phyloP scores from a whole-genome alignment of 306 rosid genomes.

The Vachellia collinsii region DNA sequence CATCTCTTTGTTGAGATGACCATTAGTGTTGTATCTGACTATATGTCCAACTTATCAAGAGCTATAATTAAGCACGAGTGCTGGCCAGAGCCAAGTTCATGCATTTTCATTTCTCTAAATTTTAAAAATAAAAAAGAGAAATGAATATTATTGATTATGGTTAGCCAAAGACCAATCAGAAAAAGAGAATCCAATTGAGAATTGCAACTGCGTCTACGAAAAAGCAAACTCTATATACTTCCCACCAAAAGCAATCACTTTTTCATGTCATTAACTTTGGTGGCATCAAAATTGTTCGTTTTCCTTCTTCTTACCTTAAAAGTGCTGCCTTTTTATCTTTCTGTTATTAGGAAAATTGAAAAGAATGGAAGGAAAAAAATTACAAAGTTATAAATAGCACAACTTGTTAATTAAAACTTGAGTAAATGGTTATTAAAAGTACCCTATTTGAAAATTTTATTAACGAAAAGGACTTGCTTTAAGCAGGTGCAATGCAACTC shows the following conservation, averaged over 20 bases:
- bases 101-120: conserved; percentile 31
- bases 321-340: neutral
- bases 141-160: conserved; percentile 19
- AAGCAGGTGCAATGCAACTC: too few species aligned
- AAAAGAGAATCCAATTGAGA: neutral
- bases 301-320: neutral
- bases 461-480: too few species aligned
- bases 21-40: conserved; percentile 20
- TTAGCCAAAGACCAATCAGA: conserved; percentile 20
- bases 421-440: too few species aligned
- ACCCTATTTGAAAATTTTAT: too few species aligned
- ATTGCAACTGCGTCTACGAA: neutral
- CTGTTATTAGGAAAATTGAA: neutral
- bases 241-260: conserved; percentile 6
- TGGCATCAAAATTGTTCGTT: neutral
- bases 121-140: conserved; percentile 15
- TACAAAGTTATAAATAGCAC: too few species aligned
- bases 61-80: conserved; percentile 19
- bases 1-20: conserved; percentile 26
- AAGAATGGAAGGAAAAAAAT: neutral
- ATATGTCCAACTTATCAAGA: conserved; percentile 26
- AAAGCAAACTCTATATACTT: neutral
- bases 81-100: conserved; percentile 21
- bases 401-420: too few species aligned
- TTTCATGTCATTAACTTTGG: neutral